Evolutionary conservation across 192 early-diverging fungal genomes (phyloP), one percentile per base, ranked within the genome.

Genomic region (Podila minutissima): DNA sequence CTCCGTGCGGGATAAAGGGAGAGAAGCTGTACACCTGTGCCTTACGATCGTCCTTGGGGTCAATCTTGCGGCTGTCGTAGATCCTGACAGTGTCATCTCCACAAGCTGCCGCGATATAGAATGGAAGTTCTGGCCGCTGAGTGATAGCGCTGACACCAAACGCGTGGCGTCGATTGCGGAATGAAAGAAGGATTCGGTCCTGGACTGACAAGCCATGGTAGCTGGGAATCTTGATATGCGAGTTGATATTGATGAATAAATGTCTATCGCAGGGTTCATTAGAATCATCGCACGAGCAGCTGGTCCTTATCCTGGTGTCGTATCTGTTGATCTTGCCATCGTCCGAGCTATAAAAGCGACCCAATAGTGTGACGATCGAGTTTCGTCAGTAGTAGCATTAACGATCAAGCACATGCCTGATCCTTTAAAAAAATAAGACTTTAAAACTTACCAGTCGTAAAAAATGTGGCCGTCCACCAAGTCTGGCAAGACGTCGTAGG

Each of bases 401-500:
- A 12, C 12, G 38, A 41, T 41, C 3, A 10, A 1, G 28, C 24
- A 26, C 20, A 33, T 31, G 15, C 13, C 8, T n/a, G 9, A 6
- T 15, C 19, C 2, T 24, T 5, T 7, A 17, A 15, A 19, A 29
- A 48, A 26, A 8, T 20, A 66, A 53, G 4, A 66, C 2, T 20
- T 49, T 26, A 2, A 46, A 13, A 13, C 58, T 10, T 81, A 69
- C 77, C 77, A 86, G 64, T 74, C 73, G 55, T 83, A 88, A 75
- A 88, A 88, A 5, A 88, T 66, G 53, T 83, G 69, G 0, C 86
- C 41, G 51, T 84, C 70, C 17, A 64, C 53, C 19, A 85, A 64
- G 51, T 88, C 87, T 2, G 86, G 75, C 62, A 88, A 58, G n/a
- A 88, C 87, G 62, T 88, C 82, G 68, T 84, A 88, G 1, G 82